Evolutionary conservation across 345 rosid species (phyloP).

Genomic region (Aethionema arabicum): DNA sequence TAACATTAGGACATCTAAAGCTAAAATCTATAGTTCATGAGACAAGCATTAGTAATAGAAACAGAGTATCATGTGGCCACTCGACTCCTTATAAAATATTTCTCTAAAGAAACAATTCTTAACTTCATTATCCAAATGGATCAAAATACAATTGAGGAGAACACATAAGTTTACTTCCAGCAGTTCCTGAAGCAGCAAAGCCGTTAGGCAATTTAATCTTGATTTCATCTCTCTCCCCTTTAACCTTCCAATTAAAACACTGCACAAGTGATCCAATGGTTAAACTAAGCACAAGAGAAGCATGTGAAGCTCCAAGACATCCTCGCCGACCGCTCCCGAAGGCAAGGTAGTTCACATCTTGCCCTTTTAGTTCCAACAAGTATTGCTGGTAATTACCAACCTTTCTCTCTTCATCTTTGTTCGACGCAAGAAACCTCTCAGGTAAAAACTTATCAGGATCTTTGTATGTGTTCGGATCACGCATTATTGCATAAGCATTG

Average conservation of each 20-base stretch:
- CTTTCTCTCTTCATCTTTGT: slow-evolving; percentile 22
- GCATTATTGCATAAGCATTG: slow-evolving; percentile 39
- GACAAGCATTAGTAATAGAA: slow-evolving; percentile 5
- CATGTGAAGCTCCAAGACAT: slow-evolving; percentile 55
- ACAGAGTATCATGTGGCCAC: neutral
- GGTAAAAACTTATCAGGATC: slow-evolving; percentile 38
- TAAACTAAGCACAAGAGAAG: slow-evolving; percentile 48
- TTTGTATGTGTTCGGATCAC: slow-evolving; percentile 29
- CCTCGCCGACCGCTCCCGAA: slow-evolving; percentile 65
- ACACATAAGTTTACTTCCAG: slow-evolving; percentile 33
- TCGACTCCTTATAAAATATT: neutral
- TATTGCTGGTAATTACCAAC: slow-evolving; percentile 33
- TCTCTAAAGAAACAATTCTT: neutral
- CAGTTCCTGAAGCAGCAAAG: slow-evolving; percentile 35
- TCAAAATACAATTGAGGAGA: slow-evolving; percentile 31
- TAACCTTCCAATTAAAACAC: slow-evolving; percentile 37
- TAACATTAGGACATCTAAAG: too few species aligned
- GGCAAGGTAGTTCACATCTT: slow-evolving; percentile 55
- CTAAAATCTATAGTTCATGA: neutral
- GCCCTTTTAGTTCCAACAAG: slow-evolving; percentile 60
- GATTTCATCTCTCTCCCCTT: slow-evolving; percentile 25
- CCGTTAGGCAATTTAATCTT: slow-evolving; percentile 35
- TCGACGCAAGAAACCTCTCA: slow-evolving; percentile 37
- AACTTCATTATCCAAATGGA: slow-evolving; percentile 21
- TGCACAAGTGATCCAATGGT: slow-evolving; percentile 33